Evolutionary conservation across 2,329 filamentous ascomycete species (phyloP).

Genomic region (Phialophora chinensis): DNA sequence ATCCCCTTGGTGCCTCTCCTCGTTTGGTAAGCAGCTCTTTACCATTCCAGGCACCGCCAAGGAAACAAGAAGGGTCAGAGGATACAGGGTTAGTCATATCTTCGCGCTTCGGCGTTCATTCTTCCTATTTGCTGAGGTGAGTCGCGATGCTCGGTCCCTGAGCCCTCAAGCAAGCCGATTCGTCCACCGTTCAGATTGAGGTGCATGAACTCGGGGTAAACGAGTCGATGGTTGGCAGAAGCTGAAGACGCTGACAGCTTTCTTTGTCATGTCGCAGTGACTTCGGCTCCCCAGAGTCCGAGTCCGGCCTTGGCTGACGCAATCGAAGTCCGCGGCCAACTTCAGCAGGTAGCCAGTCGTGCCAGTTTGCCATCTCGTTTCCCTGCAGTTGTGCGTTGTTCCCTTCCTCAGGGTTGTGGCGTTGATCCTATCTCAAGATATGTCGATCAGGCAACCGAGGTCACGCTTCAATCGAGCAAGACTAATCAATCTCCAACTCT

Average conservation of each 20-base stretch:
- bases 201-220: neutral
- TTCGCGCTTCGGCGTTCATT: constrained; percentile 20
- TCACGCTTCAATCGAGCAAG: neutral
- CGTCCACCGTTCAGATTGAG: neutral
- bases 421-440: neutral
- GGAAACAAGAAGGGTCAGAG: constrained; percentile 7
- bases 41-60: constrained; percentile 4
- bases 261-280: neutral
- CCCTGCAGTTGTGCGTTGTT: neutral
- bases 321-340: neutral
- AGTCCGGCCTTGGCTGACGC: constrained; percentile 7
- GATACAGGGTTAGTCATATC: constrained; percentile 31
- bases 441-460: neutral
- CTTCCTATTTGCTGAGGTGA: constrained; percentile 7
- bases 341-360: too few relatives aligned
- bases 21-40: constrained; percentile 11
- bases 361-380: neutral
- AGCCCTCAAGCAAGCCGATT: neutral
- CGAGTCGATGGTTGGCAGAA: neutral
- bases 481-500: too few relatives aligned
- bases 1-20: neutral
- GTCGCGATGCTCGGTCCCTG: neutral
- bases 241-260: neutral
- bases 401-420: neutral
- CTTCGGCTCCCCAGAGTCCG: neutral